phyloP scores from a whole-genome alignment of 2,329 filamentous ascomycete species.

The Didymella keratinophila region DNA sequence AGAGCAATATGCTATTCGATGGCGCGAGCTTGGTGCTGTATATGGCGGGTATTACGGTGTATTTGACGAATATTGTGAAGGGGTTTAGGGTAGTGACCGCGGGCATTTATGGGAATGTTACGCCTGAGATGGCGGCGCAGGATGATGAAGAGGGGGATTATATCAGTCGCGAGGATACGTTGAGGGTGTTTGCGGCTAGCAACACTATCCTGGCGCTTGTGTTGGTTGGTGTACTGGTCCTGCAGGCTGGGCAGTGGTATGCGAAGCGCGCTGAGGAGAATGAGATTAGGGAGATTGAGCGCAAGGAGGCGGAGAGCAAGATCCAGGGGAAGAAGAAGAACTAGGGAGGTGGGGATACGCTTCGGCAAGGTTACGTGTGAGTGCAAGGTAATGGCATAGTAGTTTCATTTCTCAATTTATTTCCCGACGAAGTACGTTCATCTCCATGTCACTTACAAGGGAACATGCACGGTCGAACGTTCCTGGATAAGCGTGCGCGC shows the following conservation, averaged over 20 bases:
- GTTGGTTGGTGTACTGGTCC: slow-evolving; percentile 85
- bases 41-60: slow-evolving; percentile 88
- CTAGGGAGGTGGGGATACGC: neutral
- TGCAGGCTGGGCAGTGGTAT: slow-evolving; percentile 99
- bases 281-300: slow-evolving; percentile 73
- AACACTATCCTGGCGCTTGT: slow-evolving; percentile 96
- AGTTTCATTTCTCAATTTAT: slow-evolving; percentile 1
- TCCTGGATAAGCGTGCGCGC: too few relatives aligned
- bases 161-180: slow-evolving; percentile 83
- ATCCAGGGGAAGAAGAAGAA: slow-evolving; percentile 48
- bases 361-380: neutral
- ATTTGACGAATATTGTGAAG: slow-evolving; percentile 96
- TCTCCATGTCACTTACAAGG: neutral
- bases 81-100: slow-evolving; percentile 83
- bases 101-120: slow-evolving; percentile 68
- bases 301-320: slow-evolving; percentile 48
- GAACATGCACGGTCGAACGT: neutral
- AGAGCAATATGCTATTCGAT: slow-evolving; percentile 95
- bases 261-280: slow-evolving; percentile 91
- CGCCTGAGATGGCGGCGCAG: slow-evolving; percentile 42
- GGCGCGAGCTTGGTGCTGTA: slow-evolving; percentile 75
- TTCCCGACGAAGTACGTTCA: neutral
- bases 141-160: slow-evolving; percentile 63
- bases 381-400: neutral
- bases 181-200: slow-evolving; percentile 90